Conservation (phyloP, 192 early-diverging fungal species). For the Entomortierella chlamydospora region DNA sequence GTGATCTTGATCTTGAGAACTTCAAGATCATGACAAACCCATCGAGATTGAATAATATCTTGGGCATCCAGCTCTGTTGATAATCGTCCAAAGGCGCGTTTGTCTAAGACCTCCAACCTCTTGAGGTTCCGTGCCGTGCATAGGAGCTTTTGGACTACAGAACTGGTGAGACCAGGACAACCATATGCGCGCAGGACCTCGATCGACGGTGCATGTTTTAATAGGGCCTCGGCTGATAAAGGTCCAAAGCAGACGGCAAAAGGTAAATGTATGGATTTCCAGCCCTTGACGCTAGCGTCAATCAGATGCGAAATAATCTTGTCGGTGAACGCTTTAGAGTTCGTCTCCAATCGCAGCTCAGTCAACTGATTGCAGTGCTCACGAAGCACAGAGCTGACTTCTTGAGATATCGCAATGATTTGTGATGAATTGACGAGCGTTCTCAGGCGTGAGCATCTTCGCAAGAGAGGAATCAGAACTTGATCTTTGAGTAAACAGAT, state of each 20-base stretch:
- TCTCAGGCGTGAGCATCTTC: no score
- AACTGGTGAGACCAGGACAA: background rate
- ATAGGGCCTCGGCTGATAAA: background rate
- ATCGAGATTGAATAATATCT: background rate
- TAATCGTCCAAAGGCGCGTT: background rate
- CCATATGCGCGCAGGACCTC: background rate
- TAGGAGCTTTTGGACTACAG: background rate
- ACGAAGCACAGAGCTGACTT: no score
- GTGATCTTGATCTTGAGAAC: conserved; percentile 1
- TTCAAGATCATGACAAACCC: background rate
- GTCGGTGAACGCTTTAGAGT: no score
- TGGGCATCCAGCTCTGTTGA: background rate
- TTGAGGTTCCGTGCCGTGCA: background rate
- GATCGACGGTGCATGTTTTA: background rate
- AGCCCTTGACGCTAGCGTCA: no score
- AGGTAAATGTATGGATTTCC: no score
- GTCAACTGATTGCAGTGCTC: no score
- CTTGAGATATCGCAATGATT: no score
- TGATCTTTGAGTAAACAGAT: no score
- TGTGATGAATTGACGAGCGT: no score
- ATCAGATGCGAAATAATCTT: no score
- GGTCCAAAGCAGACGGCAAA: background rate
- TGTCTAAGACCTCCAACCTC: background rate
- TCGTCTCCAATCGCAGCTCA: no score
- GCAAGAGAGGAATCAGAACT: no score